Percentiles rank a stretch among this genome's conserved stretches.
Evolutionary conservation across 495 filamentous ascomycete genomes (phyloP).

Genomic region (Hyaloscypha variabilis): DNA sequence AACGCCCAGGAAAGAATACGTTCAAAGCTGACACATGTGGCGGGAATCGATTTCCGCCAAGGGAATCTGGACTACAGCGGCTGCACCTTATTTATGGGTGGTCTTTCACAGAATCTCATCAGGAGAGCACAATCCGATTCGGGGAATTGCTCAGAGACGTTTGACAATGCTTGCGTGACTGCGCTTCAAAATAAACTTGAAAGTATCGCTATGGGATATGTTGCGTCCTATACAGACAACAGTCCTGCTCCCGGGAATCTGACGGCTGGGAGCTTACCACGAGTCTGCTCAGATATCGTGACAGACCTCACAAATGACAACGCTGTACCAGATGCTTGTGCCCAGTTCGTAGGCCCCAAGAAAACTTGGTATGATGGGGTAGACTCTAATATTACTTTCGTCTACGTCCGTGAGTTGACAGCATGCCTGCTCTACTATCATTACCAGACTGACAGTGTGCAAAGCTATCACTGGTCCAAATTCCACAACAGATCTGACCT

Average conservation of each 20-base stretch:
- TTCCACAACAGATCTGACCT: conserved; percentile 6
- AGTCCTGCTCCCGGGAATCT: neutral
- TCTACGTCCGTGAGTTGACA: neutral
- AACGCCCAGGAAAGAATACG: too few species aligned
- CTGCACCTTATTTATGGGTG: neutral
- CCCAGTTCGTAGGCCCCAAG: neutral
- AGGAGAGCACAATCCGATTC: neutral
- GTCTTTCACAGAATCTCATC: conserved; percentile 6
- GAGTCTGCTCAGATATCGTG: neutral
- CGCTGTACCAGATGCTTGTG: conserved; percentile 3
- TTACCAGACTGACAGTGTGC: neutral
- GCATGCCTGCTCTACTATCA: neutral
- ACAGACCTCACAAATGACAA: neutral
- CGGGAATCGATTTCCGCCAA: neutral
- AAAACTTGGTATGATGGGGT: conserved; percentile 8
- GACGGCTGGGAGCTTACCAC: conserved; percentile 3
- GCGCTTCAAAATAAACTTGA: neutral
- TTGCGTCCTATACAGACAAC: neutral
- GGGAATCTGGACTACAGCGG: conserved; percentile 1
- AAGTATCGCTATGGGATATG: neutral
- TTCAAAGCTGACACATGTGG: too few species aligned
- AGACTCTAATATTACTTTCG: conserved; percentile 4
- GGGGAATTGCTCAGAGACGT: neutral
- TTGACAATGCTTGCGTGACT: neutral
- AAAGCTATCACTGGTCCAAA: conserved; percentile 12